Percentiles rank a stretch among this genome's conserved stretches.
Evolutionary conservation across 805 yeast genomes (phyloP).

Genomic region (Cyberlindnera lachancei): DNA sequence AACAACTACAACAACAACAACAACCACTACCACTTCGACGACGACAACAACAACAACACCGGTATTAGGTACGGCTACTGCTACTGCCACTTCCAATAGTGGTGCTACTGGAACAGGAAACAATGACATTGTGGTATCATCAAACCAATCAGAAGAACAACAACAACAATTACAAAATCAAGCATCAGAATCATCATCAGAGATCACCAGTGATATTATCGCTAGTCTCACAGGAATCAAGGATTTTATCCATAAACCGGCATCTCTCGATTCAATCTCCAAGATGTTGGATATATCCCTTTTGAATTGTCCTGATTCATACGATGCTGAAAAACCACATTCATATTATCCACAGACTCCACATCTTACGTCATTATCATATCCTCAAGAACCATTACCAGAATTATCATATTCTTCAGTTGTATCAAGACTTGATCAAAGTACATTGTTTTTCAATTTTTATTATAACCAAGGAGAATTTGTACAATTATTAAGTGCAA

Average conservation of each 20-base stretch:
- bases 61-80: too few relatives aligned
- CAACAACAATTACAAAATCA: too few relatives aligned
- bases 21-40: too few relatives aligned
- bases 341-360: conserved; percentile 65
- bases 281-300: conserved; percentile 68
- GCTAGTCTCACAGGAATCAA: conserved; percentile 25
- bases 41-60: too few relatives aligned
- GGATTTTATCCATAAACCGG: conserved; percentile 41
- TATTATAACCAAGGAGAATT: conserved; percentile 72
- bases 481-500: conserved; percentile 70
- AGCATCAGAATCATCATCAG: too few relatives aligned
- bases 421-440: conserved; percentile 68
- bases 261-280: conserved; percentile 45
- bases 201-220: conserved; percentile 13
- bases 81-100: too few relatives aligned
- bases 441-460: conserved; percentile 86
- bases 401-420: conserved; percentile 48
- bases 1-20: conserved; percentile 13
- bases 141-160: too few relatives aligned
- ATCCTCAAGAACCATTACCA: conserved; percentile 72
- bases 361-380: conserved; percentile 83
- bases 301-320: conserved; percentile 87
- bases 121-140: too few relatives aligned
- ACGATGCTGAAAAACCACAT: conserved; percentile 80
- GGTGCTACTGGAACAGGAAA: conserved; percentile 1